phyloP scores from a whole-genome alignment of 2,329 filamentous ascomycete species.

The Fusarium sp. region DNA sequence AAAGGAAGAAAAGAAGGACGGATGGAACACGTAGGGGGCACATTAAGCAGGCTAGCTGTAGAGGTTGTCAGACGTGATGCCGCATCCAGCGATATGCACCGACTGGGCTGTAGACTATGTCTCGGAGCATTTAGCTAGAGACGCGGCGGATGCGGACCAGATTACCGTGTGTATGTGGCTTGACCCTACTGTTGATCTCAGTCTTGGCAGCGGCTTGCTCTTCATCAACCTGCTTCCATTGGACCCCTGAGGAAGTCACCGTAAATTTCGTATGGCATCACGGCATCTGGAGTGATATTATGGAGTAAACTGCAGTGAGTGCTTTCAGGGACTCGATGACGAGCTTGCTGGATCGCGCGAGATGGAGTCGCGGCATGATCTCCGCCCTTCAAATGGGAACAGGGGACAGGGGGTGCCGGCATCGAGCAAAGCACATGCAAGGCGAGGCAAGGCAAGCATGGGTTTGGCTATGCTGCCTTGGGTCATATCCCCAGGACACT shows the following conservation, averaged over 20 bases:
- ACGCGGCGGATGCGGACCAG: slow-evolving; percentile 11
- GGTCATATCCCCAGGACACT: slow-evolving; percentile 14
- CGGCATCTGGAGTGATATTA: background rate
- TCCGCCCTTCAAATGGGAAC: slow-evolving; percentile 10
- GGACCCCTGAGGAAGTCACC: background rate
- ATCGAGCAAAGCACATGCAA: slow-evolving; percentile 29
- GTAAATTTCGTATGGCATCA: slow-evolving; percentile 6
- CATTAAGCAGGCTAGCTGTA: background rate
- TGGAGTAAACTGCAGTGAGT: slow-evolving; percentile 6
- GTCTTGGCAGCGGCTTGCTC: slow-evolving; percentile 32
- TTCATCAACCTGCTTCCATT: slow-evolving; percentile 5
- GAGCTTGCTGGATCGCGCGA: slow-evolving; percentile 26
- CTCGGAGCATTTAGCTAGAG: slow-evolving; percentile 30
- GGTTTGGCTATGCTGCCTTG: slow-evolving; percentile 20
- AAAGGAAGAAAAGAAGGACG: slow-evolving; percentile 26
- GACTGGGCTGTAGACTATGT: slow-evolving; percentile 13
- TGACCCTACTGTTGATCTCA: slow-evolving; percentile 30
- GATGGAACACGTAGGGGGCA: slow-evolving; percentile 5
- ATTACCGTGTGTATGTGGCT: slow-evolving; percentile 28
- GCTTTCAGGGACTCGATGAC: slow-evolving; percentile 30
- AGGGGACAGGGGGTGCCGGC: slow-evolving; percentile 33
- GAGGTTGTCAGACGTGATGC: slow-evolving; percentile 23
- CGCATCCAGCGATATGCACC: slow-evolving; percentile 18
- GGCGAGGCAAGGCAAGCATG: background rate
- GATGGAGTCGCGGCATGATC: slow-evolving; percentile 30